These are phyloP conservation scores for Coemansia sp. DNA, from an alignment of 192 early-diverging fungal genomes.

Conservation along the genomic window DNA sequence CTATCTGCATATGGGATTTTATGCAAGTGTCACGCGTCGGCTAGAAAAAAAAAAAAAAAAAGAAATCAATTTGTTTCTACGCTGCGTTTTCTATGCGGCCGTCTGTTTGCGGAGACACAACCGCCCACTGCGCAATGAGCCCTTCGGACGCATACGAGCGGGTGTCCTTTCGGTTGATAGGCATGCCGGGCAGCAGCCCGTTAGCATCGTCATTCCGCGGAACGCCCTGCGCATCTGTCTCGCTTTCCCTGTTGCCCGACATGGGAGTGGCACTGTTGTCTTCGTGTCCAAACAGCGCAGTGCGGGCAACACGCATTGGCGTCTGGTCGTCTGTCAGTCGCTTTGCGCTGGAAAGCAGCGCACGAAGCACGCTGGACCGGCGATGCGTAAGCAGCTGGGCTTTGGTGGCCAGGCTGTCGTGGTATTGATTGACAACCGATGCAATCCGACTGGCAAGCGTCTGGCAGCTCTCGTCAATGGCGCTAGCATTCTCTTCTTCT, in stretches of 20 bases:
- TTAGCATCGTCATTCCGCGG: constrained; percentile 40
- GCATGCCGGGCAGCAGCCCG: constrained; percentile 36
- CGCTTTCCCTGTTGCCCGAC: not conserved
- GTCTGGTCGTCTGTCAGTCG: constrained; percentile 29
- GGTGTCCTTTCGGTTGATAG: constrained; percentile 37
- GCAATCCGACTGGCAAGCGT: constrained; percentile 26
- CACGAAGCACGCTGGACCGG: constrained; percentile 17
- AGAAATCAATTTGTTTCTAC: not conserved
- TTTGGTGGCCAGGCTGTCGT: constrained; percentile 18
- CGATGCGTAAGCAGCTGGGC: constrained; percentile 17
- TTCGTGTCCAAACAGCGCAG: constrained; percentile 45
- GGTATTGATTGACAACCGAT: constrained; percentile 24
- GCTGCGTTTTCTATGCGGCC: constrained; percentile 54
- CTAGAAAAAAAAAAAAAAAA: no score
- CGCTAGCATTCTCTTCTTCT: no score
- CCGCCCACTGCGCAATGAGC: constrained; percentile 60
- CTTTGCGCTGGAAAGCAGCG: constrained; percentile 32
- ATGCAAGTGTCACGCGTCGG: no score
- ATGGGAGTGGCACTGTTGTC: constrained; percentile 23
- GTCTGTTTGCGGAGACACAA: constrained; percentile 56
- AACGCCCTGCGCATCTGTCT: not conserved
- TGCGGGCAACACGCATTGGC: constrained; percentile 34
- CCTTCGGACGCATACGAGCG: constrained; percentile 35
- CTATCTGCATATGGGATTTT: no score
- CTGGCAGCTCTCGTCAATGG: not conserved